Base-by-base conservation (phyloP, 2,329 filamentous ascomycete species). In the Fusarium gaditjirri region DNA sequence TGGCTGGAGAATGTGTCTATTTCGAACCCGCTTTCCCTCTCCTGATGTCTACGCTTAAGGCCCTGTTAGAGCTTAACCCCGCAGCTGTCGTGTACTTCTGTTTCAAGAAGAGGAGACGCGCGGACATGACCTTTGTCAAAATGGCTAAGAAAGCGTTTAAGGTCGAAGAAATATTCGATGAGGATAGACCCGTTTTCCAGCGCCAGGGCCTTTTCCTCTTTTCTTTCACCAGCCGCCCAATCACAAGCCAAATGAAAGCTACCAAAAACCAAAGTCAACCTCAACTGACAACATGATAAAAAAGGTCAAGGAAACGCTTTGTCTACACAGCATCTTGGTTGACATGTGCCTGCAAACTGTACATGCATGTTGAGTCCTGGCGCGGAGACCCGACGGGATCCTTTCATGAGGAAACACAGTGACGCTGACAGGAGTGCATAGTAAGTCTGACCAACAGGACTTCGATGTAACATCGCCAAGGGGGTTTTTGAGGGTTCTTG, bases 1-100 rank as follows among this genome's bases (percentile, higher is more conserved):
- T 98, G n/a, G 96, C 96, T 7, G 95, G 95, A 43, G 96, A 98
- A 81, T 98, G 95, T 82, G 94, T 97, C 53, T 99, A 98, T 84
- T 97, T 97, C 81, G 96, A 98, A 82, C 94, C 95, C 6, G 94
- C 96, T 2, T 98, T 98, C 78, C 95, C 95, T 35, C 86, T 98
- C 38, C 87, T 99, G 50, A 88, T 96, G 78, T 84, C 90, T 71
- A 98, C 95, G 10, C 84, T 98, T 72, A 85, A 88, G 65, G 90
- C 93, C 70, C 85, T 98, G 52, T 86, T 97, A 72, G 87, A 89
- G 21, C 87, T 94, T 46, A 94, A 92, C 80, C 92, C 92, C 27
- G 81, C 85, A 46, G 87, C 88, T 16, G 84, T 87, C 14, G 80
- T 92, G 50, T 92, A 90, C 81, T 98, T 99, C 83, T 97, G 95